Conservation (phyloP, 2,329 filamentous ascomycete species). For the Curvularia eragrostidis region DNA sequence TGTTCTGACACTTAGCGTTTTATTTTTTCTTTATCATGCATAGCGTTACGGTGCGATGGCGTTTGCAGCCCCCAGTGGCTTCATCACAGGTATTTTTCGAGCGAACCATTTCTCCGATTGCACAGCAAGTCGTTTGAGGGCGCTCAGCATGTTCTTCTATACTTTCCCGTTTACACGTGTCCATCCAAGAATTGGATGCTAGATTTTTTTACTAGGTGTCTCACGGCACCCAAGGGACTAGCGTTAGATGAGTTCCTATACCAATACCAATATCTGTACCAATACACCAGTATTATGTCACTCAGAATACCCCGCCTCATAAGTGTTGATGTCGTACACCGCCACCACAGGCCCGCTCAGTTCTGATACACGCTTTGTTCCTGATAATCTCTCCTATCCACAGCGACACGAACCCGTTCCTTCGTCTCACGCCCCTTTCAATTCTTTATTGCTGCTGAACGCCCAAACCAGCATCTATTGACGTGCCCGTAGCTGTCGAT, state of each 20-base stretch:
- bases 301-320: background rate
- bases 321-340: slow-evolving; percentile 2
- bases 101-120: background rate
- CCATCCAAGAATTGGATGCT: background rate
- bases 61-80: slow-evolving; percentile 4
- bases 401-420: background rate
- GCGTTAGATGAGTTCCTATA: background rate
- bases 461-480: background rate
- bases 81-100: slow-evolving; percentile 3
- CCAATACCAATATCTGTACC: background rate
- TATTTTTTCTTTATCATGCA: slow-evolving; percentile 14
- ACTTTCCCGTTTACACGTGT: slow-evolving; percentile 2
- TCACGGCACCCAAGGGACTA: background rate
- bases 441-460: background rate
- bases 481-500: background rate
- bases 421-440: background rate
- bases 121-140: slow-evolving; percentile 5
- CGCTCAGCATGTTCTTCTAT: background rate
- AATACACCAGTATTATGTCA: background rate
- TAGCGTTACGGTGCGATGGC: slow-evolving; percentile 12
- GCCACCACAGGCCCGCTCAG: background rate
- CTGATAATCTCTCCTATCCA: background rate
- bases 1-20: slow-evolving; percentile 16
- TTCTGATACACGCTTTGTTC: background rate
- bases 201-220: slow-evolving; percentile 5